Base-by-base conservation (phyloP, 768 basidiomycete species). In the Podaxis carcinomalis region DNA sequence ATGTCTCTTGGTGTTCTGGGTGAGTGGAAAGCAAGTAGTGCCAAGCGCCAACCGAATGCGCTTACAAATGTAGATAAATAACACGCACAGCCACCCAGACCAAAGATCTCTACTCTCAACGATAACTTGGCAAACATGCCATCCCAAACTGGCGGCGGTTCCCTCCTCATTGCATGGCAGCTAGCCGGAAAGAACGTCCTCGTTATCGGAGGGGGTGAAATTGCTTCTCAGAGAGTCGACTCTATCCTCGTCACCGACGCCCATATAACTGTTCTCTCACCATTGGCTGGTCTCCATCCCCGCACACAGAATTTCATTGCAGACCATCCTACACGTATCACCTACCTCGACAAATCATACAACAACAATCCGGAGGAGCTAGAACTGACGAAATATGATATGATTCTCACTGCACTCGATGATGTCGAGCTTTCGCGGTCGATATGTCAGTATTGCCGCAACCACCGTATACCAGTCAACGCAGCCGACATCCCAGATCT, bases 391-490 rank as follows among this genome's bases (percentile, higher is more conserved):
- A 46, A 58, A 11, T 66, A 62, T 47, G 88, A 93, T 69, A 90
- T 98, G 88, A 92, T 95, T 52, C 84, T 98, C 63, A 93, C 93
- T 7, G 94, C 95, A n/a, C 85, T 97, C 49, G 93, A 96, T 74
- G 88, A 95, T 72, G 84, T 85, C 63, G 75, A 80, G 1, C 77
- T 84, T 59, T 93, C 91, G 25, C 83, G 83, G 56, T 69, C 79
- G n/a, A 95, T 98, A 47, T 89, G 83, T 68, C 68, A 79, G 7
- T 76, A 88, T 66, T 90, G 90, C 67, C 77, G 93, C 57, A 77
- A 80, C 25, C 78, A 73, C 56, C 82, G 79, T 51, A 89, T 98
- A 53, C 93, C 95, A 5, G 89, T 96, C 57, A 99, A 99, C 73
- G 93, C 94, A 63, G 97, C 97, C 40, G 96, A 99, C 76, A 90